These are phyloP conservation scores for Passiflora organensis DNA, from an alignment of 345 rosid genomes.

Conservation along the genomic window DNA sequence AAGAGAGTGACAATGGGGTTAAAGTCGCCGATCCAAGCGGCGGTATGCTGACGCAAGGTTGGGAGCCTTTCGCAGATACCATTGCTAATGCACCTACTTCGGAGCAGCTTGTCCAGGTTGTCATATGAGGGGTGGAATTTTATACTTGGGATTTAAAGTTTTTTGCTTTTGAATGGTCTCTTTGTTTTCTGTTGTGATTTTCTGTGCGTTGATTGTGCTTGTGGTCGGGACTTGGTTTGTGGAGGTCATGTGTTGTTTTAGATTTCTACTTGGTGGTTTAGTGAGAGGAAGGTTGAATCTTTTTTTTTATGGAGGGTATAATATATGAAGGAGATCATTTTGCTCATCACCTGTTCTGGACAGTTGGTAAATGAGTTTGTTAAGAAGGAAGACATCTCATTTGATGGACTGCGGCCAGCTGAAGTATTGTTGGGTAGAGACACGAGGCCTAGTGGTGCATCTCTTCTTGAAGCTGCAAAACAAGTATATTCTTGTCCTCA, in stretches of 20 bases:
- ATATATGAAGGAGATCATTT: neutral
- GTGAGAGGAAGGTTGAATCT: no score
- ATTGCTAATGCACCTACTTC: slow-evolving; percentile 65
- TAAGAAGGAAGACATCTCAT: slow-evolving; percentile 50
- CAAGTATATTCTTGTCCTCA: slow-evolving; percentile 29
- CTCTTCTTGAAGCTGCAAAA: slow-evolving; percentile 75
- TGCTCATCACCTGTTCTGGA: neutral
- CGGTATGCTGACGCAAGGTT: slow-evolving; percentile 81
- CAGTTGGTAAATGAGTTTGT: slow-evolving; percentile 34
- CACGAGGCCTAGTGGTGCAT: slow-evolving; percentile 92
- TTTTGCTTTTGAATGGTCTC: neutral
- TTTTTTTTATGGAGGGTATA: no score
- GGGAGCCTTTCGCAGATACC: slow-evolving; percentile 92
- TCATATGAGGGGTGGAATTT: neutral
- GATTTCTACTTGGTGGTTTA: no score
- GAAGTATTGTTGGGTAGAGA: slow-evolving; percentile 82
- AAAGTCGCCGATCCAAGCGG: slow-evolving; percentile 85
- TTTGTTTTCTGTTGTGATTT: neutral
- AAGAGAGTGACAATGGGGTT: slow-evolving; percentile 77
- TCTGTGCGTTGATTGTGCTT: neutral
- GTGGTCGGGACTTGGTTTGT: no score
- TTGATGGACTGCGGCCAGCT: slow-evolving; percentile 42
- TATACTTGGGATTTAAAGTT: neutral
- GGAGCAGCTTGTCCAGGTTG: slow-evolving; percentile 45
- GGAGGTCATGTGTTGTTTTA: no score